Percentiles rank a stretch among this genome's conserved stretches.
These are phyloP conservation scores for Coniella vitis DNA, from an alignment of 2,329 filamentous ascomycete species.

Conservation along the genomic window DNA sequence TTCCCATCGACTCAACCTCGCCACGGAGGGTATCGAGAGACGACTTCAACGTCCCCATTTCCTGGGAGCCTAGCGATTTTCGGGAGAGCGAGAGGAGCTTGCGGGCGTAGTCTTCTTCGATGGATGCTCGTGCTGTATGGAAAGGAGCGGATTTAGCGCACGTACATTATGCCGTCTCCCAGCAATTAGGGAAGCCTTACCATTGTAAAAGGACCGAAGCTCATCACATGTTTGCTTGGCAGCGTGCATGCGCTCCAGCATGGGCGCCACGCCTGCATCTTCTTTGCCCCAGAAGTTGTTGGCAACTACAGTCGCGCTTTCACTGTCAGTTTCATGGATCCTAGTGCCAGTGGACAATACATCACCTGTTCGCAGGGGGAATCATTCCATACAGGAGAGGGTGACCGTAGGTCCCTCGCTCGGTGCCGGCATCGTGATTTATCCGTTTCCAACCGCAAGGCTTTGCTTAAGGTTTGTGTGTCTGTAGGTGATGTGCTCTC, in stretches of 20 bases:
- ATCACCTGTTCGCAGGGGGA: background rate
- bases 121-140: constrained; percentile 72
- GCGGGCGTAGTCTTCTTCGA: constrained; percentile 93
- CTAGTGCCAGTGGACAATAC: background rate
- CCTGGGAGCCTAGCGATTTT: constrained; percentile 83
- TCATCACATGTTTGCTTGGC: constrained; percentile 95
- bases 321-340: constrained; percentile 4
- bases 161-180: background rate
- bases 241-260: constrained; percentile 89
- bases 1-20: constrained; percentile 89
- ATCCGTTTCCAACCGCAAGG: too few relatives aligned
- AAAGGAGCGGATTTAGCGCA: background rate
- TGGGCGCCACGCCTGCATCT: constrained; percentile 86
- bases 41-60: constrained; percentile 72
- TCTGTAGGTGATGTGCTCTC: background rate
- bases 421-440: constrained; percentile 14
- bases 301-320: constrained; percentile 59
- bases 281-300: constrained; percentile 99
- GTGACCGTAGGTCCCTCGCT: constrained; percentile 16
- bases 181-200: constrained; percentile 34
- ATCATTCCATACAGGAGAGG: constrained; percentile 16
- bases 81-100: constrained; percentile 81
- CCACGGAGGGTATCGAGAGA: constrained; percentile 83
- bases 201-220: constrained; percentile 80
- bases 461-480: too few relatives aligned